Percentiles rank a stretch among this genome's conserved stretches.
Evolutionary conservation across 768 basidiomycete genomes (phyloP).

Genomic region (Lyophyllum atratum): DNA sequence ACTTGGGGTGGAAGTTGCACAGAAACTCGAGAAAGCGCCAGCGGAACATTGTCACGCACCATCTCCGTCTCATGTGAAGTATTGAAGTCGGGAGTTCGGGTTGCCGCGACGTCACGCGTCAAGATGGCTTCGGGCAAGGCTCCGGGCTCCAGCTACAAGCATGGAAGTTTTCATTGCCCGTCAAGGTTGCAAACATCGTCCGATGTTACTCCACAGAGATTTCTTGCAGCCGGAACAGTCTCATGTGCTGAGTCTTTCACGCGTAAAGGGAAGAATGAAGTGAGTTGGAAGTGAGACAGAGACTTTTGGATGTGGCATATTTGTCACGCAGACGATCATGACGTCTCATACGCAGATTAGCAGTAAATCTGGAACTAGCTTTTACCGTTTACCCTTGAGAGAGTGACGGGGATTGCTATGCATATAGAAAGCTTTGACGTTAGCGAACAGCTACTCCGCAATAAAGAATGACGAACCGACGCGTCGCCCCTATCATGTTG

Average conservation of each 20-base stretch:
- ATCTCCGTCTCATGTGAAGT: neutral
- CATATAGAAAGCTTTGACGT: no score
- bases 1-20: neutral
- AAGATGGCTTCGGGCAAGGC: neutral
- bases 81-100: neutral
- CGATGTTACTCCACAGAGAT: neutral
- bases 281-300: neutral
- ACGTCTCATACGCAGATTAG: no score
- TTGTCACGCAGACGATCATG: neutral
- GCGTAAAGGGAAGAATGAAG: neutral
- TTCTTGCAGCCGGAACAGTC: neutral
- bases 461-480: no score
- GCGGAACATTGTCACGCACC: neutral
- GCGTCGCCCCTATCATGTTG: no score
- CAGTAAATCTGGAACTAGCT: neutral
- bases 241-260: neutral
- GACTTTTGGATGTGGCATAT: neutral
- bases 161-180: neutral
- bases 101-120: neutral
- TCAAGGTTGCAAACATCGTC: neutral
- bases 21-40: neutral
- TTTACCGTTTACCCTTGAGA: neutral
- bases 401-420: no score
- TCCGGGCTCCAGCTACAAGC: neutral
- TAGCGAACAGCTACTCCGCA: no score